phyloP scores from a whole-genome alignment of 2,329 filamentous ascomycete genomes.

The Cyphellophora europaea region DNA sequence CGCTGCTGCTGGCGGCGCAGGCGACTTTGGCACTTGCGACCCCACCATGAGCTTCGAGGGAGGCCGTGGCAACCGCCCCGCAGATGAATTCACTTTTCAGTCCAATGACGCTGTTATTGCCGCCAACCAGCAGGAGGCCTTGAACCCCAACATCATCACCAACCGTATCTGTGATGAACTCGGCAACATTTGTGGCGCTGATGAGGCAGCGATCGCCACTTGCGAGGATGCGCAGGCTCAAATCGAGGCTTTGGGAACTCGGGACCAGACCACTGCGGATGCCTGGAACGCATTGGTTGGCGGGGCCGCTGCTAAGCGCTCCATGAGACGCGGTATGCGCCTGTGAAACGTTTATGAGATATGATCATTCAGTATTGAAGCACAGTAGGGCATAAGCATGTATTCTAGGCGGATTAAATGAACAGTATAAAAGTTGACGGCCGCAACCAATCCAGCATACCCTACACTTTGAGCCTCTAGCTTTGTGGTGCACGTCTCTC shows the following conservation, averaged over 20 bases:
- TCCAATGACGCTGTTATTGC: slow-evolving; percentile 52
- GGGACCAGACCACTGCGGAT: slow-evolving; percentile 31
- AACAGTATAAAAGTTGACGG: too few species aligned
- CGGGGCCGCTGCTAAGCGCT: background rate
- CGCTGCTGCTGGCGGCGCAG: slow-evolving; percentile 21
- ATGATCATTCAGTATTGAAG: too few species aligned
- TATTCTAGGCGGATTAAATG: too few species aligned
- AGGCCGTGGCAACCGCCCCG: slow-evolving; percentile 42
- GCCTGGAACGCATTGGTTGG: slow-evolving; percentile 31
- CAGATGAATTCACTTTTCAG: slow-evolving; percentile 58
- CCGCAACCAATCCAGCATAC: too few species aligned
- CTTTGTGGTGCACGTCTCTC: too few species aligned
- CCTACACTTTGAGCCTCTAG: too few species aligned
- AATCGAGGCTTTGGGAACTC: slow-evolving; percentile 36
- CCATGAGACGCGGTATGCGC: background rate
- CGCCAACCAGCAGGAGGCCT: slow-evolving; percentile 53
- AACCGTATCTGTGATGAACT: slow-evolving; percentile 64
- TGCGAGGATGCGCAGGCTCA: slow-evolving; percentile 45
- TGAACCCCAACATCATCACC: slow-evolving; percentile 66
- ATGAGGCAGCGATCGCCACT: slow-evolving; percentile 46
- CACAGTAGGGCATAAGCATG: too few species aligned
- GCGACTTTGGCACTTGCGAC: slow-evolving; percentile 41
- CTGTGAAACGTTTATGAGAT: too few species aligned
- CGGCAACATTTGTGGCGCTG: slow-evolving; percentile 56
- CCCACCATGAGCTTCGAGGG: slow-evolving; percentile 49